Conservation (phyloP, 805 yeast species). For the Candida coleopterorum region DNA sequence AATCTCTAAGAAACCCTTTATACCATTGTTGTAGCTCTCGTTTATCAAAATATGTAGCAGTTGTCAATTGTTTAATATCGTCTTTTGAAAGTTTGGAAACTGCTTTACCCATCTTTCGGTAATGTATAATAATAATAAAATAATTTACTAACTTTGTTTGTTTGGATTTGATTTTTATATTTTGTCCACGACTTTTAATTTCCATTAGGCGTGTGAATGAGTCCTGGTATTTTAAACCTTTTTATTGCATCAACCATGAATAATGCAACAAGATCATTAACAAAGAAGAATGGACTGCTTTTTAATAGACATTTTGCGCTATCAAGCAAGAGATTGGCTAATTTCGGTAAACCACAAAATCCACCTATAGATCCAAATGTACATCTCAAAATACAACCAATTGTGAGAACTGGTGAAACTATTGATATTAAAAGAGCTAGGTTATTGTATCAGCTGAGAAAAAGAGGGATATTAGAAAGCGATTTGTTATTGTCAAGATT, state of each 20-base stretch:
- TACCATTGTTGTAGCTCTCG: slow-evolving; percentile 98
- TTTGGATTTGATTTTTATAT: too few species aligned
- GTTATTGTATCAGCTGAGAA: slow-evolving; percentile 83
- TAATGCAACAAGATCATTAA: too few species aligned
- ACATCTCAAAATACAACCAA: slow-evolving; percentile 65
- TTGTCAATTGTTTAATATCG: slow-evolving; percentile 75
- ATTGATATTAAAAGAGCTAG: slow-evolving; percentile 79
- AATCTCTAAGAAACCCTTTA: slow-evolving; percentile 90
- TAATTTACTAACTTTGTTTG: too few species aligned
- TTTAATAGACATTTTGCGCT: slow-evolving; percentile 3
- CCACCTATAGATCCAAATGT: slow-evolving; percentile 23
- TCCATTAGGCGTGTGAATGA: too few species aligned
- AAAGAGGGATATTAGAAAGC: slow-evolving; percentile 92
- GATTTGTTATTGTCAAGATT: slow-evolving; percentile 82
- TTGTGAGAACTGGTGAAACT: slow-evolving; percentile 69
- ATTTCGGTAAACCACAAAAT: slow-evolving; percentile 40
- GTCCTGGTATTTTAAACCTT: too few species aligned
- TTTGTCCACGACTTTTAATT: too few species aligned
- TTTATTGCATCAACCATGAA: too few species aligned
- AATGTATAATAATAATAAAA: too few species aligned
- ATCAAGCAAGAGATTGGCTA: slow-evolving; percentile 9
- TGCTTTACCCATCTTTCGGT: slow-evolving; percentile 98
- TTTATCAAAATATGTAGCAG: slow-evolving; percentile 86
- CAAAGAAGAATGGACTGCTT: too few species aligned
- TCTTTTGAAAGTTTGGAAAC: slow-evolving; percentile 90